phyloP scores from a whole-genome alignment of 2,329 filamentous ascomycete species.

The Pseudogymnoascus sp. region DNA sequence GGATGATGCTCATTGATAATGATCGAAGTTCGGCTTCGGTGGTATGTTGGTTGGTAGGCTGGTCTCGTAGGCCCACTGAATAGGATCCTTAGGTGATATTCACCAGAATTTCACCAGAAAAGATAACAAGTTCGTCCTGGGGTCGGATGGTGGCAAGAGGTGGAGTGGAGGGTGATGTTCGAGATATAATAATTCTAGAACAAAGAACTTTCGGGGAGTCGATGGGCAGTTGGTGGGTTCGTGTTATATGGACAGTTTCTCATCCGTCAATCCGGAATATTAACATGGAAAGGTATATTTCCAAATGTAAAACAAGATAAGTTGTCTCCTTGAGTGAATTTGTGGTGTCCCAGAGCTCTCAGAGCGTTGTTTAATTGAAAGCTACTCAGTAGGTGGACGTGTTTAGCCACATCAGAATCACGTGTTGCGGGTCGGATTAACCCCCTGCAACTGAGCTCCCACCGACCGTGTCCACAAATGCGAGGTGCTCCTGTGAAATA shows the following conservation, averaged over 20 bases:
- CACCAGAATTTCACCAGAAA: neutral
- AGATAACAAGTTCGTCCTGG: neutral
- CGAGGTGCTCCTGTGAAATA: conserved; percentile 1
- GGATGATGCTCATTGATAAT: neutral
- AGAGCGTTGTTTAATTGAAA: neutral
- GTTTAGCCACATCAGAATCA: neutral
- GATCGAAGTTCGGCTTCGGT: neutral
- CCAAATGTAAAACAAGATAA: neutral
- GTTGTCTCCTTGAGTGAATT: neutral
- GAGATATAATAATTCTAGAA: neutral
- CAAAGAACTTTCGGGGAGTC: neutral
- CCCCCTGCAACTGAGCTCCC: conserved; percentile 7
- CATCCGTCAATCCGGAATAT: neutral
- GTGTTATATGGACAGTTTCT: neutral
- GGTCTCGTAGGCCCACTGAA: neutral
- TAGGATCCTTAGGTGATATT: neutral
- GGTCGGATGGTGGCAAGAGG: neutral
- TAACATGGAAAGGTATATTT: neutral
- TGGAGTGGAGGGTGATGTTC: neutral
- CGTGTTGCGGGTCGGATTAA: conserved; percentile 10
- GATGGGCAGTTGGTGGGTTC: neutral
- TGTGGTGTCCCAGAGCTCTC: neutral
- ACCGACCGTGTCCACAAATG: conserved; percentile 10
- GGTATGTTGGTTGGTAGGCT: neutral
- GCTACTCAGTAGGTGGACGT: neutral